These are phyloP conservation scores for Erysimum cheiri DNA, from an alignment of 441 rosid genomes.

Conservation along the genomic window DNA sequence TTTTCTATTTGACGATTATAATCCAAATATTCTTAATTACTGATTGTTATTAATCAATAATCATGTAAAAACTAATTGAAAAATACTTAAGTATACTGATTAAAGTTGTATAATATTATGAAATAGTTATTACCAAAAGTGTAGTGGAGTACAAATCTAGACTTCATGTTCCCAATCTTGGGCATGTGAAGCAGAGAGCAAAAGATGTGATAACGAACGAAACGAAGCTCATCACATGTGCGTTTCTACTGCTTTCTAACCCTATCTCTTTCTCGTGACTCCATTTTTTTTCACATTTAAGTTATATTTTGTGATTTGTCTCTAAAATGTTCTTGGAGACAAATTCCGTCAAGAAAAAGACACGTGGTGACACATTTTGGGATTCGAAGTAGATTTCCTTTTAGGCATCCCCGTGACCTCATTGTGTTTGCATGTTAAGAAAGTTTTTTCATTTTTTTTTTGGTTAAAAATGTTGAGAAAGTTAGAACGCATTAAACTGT, in stretches of 20 bases:
- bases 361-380: slow-evolving; percentile 8
- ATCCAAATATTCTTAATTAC: background rate
- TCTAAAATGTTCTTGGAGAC: slow-evolving; percentile 18
- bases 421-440: background rate
- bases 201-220: slow-evolving; percentile 35
- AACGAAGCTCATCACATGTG: slow-evolving; percentile 36
- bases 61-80: background rate
- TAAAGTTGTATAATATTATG: background rate
- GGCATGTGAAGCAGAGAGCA: slow-evolving; percentile 40
- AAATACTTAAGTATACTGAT: background rate
- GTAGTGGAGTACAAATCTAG: slow-evolving; percentile 23
- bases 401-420: slow-evolving; percentile 32
- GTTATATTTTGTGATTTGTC: slow-evolving; percentile 7
- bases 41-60: background rate
- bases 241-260: slow-evolving; percentile 26
- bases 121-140: background rate
- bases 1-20: background rate
- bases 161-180: slow-evolving; percentile 42
- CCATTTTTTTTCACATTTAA: background rate
- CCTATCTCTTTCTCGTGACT: slow-evolving; percentile 41
- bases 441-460: too few relatives aligned
- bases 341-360: slow-evolving; percentile 4
- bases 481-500: background rate
- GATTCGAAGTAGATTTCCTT: slow-evolving; percentile 6
- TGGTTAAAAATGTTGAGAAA: too few relatives aligned